A percentile compares a stretch with the other conserved stretches of the same genome.
Conservation (phyloP, 73 alveolate species). For the Paramecium bursaria region DNA sequence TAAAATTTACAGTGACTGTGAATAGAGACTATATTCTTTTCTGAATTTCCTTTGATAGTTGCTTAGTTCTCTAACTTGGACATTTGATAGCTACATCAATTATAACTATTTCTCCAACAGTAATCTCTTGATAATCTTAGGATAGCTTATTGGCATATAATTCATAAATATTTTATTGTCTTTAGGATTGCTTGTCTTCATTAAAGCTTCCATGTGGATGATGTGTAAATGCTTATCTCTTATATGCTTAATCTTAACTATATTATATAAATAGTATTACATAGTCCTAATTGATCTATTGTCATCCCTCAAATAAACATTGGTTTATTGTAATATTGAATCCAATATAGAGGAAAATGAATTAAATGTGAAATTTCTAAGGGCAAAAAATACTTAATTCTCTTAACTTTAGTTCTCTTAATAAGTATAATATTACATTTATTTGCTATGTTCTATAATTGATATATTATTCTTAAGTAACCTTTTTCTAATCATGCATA, state of each 20-base stretch:
- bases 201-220: conserved; percentile 24
- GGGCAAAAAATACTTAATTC: conserved; percentile 58
- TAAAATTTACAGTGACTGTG: background rate
- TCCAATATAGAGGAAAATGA: conserved; percentile 45
- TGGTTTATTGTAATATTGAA: conserved; percentile 15
- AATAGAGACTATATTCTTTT: conserved; percentile 16
- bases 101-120: conserved; percentile 46
- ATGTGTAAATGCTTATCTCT: conserved; percentile 37
- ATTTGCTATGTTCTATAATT: conserved; percentile 35
- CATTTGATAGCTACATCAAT: conserved; percentile 32
- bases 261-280: background rate
- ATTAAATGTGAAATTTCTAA: conserved; percentile 46
- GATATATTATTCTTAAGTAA: conserved; percentile 1
- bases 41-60: conserved; percentile 20
- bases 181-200: conserved; percentile 21
- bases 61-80: conserved; percentile 8
- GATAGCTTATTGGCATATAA: conserved; percentile 37
- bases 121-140: background rate
- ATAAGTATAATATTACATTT: background rate
- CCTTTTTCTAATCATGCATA: conserved; percentile 26
- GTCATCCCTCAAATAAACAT: conserved; percentile 38
- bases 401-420: conserved; percentile 40
- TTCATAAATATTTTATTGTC: conserved; percentile 39
- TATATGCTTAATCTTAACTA: conserved; percentile 33
- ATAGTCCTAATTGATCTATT: conserved; percentile 50